Percentiles rank a stretch among this genome's conserved stretches.
Evolutionary conservation across 2,329 filamentous ascomycete genomes (phyloP).

Genomic region (Cytospora piceae): DNA sequence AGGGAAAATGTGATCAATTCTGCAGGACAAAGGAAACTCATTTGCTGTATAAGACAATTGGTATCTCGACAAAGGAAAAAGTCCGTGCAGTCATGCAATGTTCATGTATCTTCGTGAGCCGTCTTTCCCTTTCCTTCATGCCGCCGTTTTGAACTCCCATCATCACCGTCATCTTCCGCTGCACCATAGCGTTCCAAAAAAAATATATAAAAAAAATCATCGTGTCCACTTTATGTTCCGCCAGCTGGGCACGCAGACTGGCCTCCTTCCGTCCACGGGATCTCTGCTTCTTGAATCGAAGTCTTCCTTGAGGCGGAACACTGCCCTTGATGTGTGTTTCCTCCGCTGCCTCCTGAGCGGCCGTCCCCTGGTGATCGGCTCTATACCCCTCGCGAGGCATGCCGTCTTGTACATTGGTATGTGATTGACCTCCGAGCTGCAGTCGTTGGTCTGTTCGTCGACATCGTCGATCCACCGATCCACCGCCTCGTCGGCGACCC

Average conservation of each 20-base stretch:
- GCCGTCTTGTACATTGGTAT: background rate
- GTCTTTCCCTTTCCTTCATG: background rate
- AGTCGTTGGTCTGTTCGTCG: constrained; percentile 18
- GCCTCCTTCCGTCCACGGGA: background rate
- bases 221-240: constrained; percentile 16
- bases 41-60: background rate
- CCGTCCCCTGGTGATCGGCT: constrained; percentile 26
- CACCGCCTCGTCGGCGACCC: constrained; percentile 12
- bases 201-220: background rate
- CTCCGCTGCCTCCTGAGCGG: constrained; percentile 25
- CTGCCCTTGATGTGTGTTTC: constrained; percentile 13
- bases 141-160: background rate
- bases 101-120: constrained; percentile 15
- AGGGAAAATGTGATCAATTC: constrained; percentile 5
- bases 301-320: constrained; percentile 16
- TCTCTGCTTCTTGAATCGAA: constrained; percentile 7
- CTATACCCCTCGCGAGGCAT: background rate
- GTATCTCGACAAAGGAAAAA: constrained; percentile 17
- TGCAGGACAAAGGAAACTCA: constrained; percentile 9
- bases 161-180: background rate
- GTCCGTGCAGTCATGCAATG: constrained; percentile 16
- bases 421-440: background rate
- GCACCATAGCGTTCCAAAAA: background rate
- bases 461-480: constrained; percentile 24
- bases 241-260: constrained; percentile 1